Evolutionary conservation across 2,329 filamentous ascomycete species (phyloP).

Genomic region (Venturia oleaginea): DNA sequence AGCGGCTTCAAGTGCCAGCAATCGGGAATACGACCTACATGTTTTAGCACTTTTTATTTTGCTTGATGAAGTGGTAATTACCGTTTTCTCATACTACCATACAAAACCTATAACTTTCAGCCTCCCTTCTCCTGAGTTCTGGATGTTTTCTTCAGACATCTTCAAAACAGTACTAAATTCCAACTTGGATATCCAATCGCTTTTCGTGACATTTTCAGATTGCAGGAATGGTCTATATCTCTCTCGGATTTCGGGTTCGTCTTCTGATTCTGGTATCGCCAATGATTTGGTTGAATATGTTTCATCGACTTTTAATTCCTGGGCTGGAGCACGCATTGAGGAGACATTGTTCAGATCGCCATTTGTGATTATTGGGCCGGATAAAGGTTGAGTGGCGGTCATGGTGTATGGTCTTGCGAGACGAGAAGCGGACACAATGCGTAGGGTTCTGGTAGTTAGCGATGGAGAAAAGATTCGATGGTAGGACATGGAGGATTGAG

Average conservation of each 20-base stretch:
- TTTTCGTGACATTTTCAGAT: conserved; percentile 24
- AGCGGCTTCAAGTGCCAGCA: conserved; percentile 51
- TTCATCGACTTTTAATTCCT: conserved; percentile 15
- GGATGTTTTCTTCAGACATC: conserved; percentile 42
- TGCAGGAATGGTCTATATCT: conserved; percentile 52
- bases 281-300: conserved; percentile 24
- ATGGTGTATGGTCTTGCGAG: background rate
- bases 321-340: conserved; percentile 16
- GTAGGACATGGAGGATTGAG: background rate
- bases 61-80: conserved; percentile 21
- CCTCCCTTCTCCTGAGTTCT: conserved; percentile 27
- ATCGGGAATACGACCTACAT: conserved; percentile 48
- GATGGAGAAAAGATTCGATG: background rate
- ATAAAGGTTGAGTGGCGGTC: background rate
- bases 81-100: conserved; percentile 47
- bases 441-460: background rate
- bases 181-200: conserved; percentile 49
- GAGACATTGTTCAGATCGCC: conserved; percentile 22
- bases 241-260: conserved; percentile 37
- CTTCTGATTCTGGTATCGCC: conserved; percentile 37
- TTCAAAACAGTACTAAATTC: conserved; percentile 46
- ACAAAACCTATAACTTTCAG: conserved; percentile 52
- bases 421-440: background rate
- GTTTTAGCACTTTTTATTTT: background rate
- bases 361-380: conserved; percentile 6